Evolutionary conservation across 441 rosid genomes (phyloP), one percentile per base, ranked within the genome.

Genomic region (Rhodomyrtus psidioides): DNA sequence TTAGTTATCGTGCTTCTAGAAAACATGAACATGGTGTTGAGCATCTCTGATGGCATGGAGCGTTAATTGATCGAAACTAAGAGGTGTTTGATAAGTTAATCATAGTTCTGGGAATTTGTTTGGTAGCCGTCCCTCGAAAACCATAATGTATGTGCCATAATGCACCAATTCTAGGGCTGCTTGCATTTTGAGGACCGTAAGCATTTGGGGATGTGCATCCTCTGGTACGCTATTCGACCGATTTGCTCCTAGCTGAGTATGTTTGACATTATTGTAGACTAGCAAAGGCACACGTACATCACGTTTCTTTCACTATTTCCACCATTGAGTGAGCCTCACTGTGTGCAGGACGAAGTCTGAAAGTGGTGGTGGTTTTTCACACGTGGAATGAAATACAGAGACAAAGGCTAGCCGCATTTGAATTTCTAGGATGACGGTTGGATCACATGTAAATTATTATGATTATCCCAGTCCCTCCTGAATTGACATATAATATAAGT

Each of bases 301-400:
- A 4, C 53, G 12, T 82, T 15, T 17, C 51, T 34, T 34, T 44
- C 57, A 17, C 5, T 76, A 14, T 39, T 28, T 81, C 27, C 46
- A 21, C 26, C 28, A 62, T 53, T 28, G 53, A 34, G 51, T 12
- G 56, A 53, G 86, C 89, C 57, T 74, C 49, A 82, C 84, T 27
- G 84, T 79, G 59, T 89, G 89, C 91, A 94, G 99, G 94, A 94
- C 98, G 9, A 86, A 87, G 60, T 92, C 96, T 23, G 95, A 95
- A 87, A 90, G 86, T 2, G 93, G 94, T 70, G 94, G 95, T 26
- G 95, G 96, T n/a, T 34, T 89, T 53, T 93, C 96, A n/a, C 96
- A 90, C 53, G 94, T 97, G 88, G 96, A 92, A 84, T 96, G 93
- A 93, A 13, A 51, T 27, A 17, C 39, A 53, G 44, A n/a, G 56